Evolutionary conservation across 2,329 filamentous ascomycete species (phyloP).

Genomic region (Tympanopsis confertula): DNA sequence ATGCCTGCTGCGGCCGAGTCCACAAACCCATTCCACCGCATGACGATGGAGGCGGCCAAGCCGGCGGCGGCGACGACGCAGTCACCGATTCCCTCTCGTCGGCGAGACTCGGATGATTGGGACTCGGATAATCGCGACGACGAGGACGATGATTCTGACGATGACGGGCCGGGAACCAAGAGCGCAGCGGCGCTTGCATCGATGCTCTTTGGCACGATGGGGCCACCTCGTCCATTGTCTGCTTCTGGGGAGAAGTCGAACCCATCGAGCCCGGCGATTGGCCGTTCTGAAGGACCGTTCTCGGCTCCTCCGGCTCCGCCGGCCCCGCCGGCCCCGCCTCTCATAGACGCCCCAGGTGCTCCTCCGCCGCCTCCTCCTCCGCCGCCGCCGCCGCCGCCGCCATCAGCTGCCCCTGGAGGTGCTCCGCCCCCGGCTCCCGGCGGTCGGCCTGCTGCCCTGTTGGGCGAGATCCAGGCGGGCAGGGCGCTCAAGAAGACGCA

Average conservation of each 20-base stretch:
- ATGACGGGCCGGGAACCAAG: slow-evolving; percentile 67
- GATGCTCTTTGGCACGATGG: slow-evolving; percentile 95
- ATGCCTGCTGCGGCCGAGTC: slow-evolving; percentile 31
- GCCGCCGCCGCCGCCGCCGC: slow-evolving; percentile 6
- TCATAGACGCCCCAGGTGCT: slow-evolving; percentile 22
- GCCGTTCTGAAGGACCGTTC: slow-evolving; percentile 19
- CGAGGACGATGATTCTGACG: slow-evolving; percentile 62
- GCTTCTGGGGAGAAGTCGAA: slow-evolving; percentile 61
- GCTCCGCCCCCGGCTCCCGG: slow-evolving; percentile 26
- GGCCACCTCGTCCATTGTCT: slow-evolving; percentile 75
- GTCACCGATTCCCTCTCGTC: slow-evolving; percentile 33
- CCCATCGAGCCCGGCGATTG: slow-evolving; percentile 26
- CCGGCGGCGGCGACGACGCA: slow-evolving; percentile 12
- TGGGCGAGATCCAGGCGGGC: slow-evolving; percentile 76
- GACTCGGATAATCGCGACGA: slow-evolving; percentile 58
- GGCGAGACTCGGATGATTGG: slow-evolving; percentile 58
- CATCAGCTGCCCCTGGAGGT: slow-evolving; percentile 26
- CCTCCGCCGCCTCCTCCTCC: slow-evolving; percentile 22
- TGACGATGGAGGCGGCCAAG: slow-evolving; percentile 50
- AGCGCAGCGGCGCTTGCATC: slow-evolving; percentile 86
- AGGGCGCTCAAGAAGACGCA: slow-evolving; percentile 72
- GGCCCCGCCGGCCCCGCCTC: slow-evolving; percentile 24
- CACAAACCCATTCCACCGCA: slow-evolving; percentile 90
- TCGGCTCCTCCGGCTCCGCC: slow-evolving; percentile 25
- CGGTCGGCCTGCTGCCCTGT: slow-evolving; percentile 48